Evolutionary conservation across 1,284 basidiomycete species (phyloP).

Genomic region (Marasmius fiardii): DNA sequence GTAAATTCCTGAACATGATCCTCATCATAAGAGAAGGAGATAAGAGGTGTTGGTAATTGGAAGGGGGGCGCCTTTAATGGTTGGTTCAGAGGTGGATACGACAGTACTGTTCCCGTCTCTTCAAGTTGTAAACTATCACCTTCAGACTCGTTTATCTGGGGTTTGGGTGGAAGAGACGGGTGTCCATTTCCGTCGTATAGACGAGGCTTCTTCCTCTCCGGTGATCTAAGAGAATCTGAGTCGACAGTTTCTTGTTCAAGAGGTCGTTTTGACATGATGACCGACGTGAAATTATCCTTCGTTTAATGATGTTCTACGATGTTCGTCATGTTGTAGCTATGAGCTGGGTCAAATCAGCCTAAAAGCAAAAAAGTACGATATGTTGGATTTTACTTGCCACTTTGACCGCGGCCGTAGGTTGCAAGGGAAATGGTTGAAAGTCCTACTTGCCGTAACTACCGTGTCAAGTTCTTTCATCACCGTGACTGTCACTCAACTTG

Average conservation of each 20-base stretch:
- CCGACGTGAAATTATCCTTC: too few relatives aligned
- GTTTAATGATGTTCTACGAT: too few relatives aligned
- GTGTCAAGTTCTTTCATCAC: too few relatives aligned
- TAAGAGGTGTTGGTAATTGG: conserved; percentile 58
- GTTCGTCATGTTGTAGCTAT: too few relatives aligned
- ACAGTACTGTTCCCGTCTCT: neutral
- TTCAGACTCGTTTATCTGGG: neutral
- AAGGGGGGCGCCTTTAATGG: conserved; percentile 40
- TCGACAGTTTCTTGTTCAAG: neutral
- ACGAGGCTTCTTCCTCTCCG: neutral
- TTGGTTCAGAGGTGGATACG: conserved; percentile 10
- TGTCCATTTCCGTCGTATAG: neutral
- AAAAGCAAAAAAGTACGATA: too few relatives aligned
- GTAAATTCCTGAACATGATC: conserved; percentile 55
- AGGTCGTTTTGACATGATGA: neutral
- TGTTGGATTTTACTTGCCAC: too few relatives aligned
- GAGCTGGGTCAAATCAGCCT: too few relatives aligned
- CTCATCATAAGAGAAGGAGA: conserved; percentile 63
- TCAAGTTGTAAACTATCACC: neutral
- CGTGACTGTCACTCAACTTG: too few relatives aligned
- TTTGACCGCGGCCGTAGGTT: too few relatives aligned
- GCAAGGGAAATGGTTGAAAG: too few relatives aligned
- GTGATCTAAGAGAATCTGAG: neutral
- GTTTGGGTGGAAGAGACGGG: neutral
- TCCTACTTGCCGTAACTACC: too few relatives aligned